These are phyloP conservation scores for Arthrobotrys iridis DNA, from an alignment of 2,329 filamentous ascomycete species.

Conservation along the genomic window DNA sequence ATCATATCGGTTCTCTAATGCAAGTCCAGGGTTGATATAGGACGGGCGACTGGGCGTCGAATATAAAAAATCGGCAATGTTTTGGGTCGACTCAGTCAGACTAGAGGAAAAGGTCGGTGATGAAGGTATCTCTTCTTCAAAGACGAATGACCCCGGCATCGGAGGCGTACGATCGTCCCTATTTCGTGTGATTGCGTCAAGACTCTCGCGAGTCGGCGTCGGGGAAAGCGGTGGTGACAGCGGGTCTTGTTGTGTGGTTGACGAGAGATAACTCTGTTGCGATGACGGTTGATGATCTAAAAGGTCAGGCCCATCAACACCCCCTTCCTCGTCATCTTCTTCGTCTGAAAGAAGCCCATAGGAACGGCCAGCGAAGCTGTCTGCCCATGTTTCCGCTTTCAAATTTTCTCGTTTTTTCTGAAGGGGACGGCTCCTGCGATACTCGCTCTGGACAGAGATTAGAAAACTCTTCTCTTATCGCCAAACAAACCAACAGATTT, in stretches of 20 bases:
- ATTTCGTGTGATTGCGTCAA: neutral
- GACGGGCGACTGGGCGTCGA: constrained; percentile 35
- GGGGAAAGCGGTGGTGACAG: constrained; percentile 44
- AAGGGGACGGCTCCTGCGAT: neutral
- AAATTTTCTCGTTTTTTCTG: neutral
- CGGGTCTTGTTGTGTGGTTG: constrained; percentile 27
- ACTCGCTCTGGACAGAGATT: neutral
- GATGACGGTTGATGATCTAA: neutral
- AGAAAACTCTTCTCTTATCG: neutral
- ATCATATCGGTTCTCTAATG: constrained; percentile 41
- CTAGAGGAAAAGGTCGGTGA: constrained; percentile 45
- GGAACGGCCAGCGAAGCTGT: constrained; percentile 37
- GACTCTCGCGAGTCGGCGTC: neutral
- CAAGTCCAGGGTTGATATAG: constrained; percentile 46
- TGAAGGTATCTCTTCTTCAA: constrained; percentile 38
- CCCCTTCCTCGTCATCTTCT: constrained; percentile 34
- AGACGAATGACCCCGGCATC: constrained; percentile 52
- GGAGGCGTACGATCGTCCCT: constrained; percentile 1
- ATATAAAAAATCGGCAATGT: constrained; percentile 35
- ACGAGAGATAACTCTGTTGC: constrained; percentile 28
- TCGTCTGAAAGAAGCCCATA: constrained; percentile 50
- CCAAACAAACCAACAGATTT: neutral
- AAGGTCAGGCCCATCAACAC: neutral
- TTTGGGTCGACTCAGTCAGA: constrained; percentile 34
- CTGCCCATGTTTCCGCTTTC: neutral